phyloP scores from a whole-genome alignment of 2,329 filamentous ascomycete genomes.

The Biscogniauxia marginata region DNA sequence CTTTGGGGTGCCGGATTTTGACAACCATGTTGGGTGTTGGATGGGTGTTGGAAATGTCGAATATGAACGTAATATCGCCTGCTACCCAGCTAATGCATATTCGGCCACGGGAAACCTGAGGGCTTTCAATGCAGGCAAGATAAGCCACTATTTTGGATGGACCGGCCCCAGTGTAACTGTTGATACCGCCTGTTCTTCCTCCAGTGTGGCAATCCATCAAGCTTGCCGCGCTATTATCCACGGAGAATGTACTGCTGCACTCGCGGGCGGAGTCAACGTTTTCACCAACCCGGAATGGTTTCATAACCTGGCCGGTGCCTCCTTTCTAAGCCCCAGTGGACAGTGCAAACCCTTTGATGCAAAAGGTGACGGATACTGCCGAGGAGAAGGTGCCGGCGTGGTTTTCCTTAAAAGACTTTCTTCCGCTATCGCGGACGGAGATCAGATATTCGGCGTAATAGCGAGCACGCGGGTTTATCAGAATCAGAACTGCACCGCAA shows the following conservation, averaged over 20 bases:
- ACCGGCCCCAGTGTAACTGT: slow-evolving; percentile 33
- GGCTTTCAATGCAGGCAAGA: slow-evolving; percentile 28
- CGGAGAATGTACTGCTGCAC: slow-evolving; percentile 32
- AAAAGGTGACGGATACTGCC: slow-evolving; percentile 50
- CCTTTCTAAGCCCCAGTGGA: slow-evolving; percentile 30
- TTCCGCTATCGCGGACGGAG: slow-evolving; percentile 45
- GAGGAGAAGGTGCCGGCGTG: slow-evolving; percentile 47
- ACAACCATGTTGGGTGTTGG: slow-evolving; percentile 1
- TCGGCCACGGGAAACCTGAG: slow-evolving; percentile 22
- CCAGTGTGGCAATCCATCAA: slow-evolving; percentile 36
- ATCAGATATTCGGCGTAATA: slow-evolving; percentile 44
- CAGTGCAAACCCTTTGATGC: slow-evolving; percentile 38
- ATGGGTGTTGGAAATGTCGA: neutral
- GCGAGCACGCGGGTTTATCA: slow-evolving; percentile 39
- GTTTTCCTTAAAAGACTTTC: slow-evolving; percentile 49
- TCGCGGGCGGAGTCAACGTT: slow-evolving; percentile 36
- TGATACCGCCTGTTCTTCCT: slow-evolving; percentile 40
- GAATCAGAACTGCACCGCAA: slow-evolving; percentile 39
- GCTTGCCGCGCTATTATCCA: slow-evolving; percentile 34
- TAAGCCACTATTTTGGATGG: slow-evolving; percentile 38
- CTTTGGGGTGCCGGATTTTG: neutral
- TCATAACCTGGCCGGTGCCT: slow-evolving; percentile 25
- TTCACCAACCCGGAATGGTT: slow-evolving; percentile 31
- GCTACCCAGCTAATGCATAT: slow-evolving; percentile 1
- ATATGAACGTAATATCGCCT: slow-evolving; percentile 4